Percentiles rank a stretch among this genome's conserved stretches.
phyloP scores from a whole-genome alignment of 2,329 filamentous ascomycete species.

The Xenoacremonium recifei region DNA sequence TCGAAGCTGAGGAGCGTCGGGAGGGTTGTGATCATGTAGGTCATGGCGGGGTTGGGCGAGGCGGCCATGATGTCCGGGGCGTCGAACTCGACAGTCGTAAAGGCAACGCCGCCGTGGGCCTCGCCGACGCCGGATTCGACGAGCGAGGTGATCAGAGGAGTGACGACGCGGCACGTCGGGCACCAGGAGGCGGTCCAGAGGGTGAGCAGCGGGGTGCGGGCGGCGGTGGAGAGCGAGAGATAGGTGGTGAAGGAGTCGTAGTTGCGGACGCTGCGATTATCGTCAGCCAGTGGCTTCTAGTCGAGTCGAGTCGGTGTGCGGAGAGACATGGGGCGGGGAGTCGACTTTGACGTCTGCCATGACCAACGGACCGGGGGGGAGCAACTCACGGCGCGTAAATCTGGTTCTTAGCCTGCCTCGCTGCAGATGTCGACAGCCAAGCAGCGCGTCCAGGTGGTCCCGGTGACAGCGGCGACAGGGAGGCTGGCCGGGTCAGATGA shows the following conservation, averaged over 20 bases:
- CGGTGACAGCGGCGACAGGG: not conserved
- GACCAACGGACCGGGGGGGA: not conserved
- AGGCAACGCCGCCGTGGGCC: constrained; percentile 54
- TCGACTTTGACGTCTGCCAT: not conserved
- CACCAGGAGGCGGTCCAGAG: constrained; percentile 62
- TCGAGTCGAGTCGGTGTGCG: not conserved
- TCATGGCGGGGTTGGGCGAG: constrained; percentile 42
- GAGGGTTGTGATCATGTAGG: constrained; percentile 58
- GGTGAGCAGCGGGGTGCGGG: constrained; percentile 55
- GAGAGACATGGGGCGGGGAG: not conserved
- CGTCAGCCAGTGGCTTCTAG: not conserved
- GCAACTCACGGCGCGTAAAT: constrained; percentile 35
- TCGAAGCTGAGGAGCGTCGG: constrained; percentile 60
- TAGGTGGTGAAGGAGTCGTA: constrained; percentile 54
- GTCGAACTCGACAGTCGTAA: constrained; percentile 55
- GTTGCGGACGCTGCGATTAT: constrained; percentile 47
- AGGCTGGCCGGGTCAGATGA: not conserved
- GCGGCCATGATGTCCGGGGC: constrained; percentile 53
- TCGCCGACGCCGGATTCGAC: constrained; percentile 53
- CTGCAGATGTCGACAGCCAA: constrained; percentile 22
- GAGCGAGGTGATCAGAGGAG: constrained; percentile 47
- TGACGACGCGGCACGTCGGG: constrained; percentile 49
- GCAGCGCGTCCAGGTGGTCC: not conserved
- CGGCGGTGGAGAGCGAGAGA: constrained; percentile 53
- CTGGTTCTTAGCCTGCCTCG: constrained; percentile 30